These are phyloP conservation scores for Gastroboletus turbinatus DNA, from an alignment of 1,284 basidiomycete species.

Conservation along the genomic window DNA sequence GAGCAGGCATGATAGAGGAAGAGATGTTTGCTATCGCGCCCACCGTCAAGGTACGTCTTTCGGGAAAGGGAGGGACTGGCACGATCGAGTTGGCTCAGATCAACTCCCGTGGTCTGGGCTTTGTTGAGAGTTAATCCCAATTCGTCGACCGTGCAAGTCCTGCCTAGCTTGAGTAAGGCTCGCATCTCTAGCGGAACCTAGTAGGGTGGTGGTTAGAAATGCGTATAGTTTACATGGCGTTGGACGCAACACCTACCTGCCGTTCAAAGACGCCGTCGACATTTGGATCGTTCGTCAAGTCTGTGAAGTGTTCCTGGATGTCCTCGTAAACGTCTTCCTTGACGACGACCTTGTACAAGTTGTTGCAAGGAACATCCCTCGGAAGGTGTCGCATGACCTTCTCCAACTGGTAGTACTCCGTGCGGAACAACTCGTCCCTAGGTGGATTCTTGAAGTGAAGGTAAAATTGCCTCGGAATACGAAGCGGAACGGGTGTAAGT, in stretches of 20 bases:
- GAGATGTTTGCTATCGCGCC: conserved; percentile 75
- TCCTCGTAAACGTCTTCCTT: conserved; percentile 84
- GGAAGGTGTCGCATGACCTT: conserved; percentile 82
- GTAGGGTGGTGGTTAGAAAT: conserved; percentile 4
- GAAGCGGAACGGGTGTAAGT: conserved; percentile 77
- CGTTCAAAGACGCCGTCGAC: conserved; percentile 96
- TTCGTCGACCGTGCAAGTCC: conserved; percentile 74
- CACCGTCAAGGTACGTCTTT: conserved; percentile 77
- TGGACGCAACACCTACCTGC: conserved; percentile 53
- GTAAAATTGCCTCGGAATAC: conserved; percentile 91
- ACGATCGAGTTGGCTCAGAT: conserved; percentile 81
- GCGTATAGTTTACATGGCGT: neutral
- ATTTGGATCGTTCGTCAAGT: conserved; percentile 91
- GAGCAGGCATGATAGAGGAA: conserved; percentile 91
- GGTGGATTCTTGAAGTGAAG: conserved; percentile 81
- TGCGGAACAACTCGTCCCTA: conserved; percentile 61
- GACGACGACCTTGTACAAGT: conserved; percentile 86
- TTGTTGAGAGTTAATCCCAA: conserved; percentile 75
- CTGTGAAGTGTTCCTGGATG: conserved; percentile 88
- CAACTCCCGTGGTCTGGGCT: conserved; percentile 83
- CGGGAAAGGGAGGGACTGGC: conserved; percentile 58
- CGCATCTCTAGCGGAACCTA: conserved; percentile 86
- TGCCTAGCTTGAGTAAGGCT: conserved; percentile 83
- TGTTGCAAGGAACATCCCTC: conserved; percentile 70
- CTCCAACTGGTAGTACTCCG: conserved; percentile 70